Evolutionary conservation across 345 rosid genomes (phyloP), one percentile per base, ranked within the genome.

Genomic region (Nephelium lappaceum): DNA sequence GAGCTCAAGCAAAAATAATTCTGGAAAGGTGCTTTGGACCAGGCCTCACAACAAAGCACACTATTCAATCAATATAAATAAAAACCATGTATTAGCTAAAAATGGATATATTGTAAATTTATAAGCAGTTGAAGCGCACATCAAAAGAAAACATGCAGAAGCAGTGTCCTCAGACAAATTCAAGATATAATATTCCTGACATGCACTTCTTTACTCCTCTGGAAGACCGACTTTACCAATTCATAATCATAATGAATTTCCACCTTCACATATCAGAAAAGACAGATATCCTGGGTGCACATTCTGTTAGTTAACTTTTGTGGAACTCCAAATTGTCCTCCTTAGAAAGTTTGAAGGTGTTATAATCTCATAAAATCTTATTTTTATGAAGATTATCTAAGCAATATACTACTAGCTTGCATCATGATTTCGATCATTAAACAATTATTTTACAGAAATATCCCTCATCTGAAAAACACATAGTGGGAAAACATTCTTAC

Each of bases 401-500:
- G 31, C 27, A 41, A 24, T 62, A n/a, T 19, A 72, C 51, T 36
- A 36, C 77, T 31, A 18, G 61, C 10, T 23, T n/a, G 18, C 23
- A 47, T 43, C 62, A 69, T 24, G 65, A 72, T 65, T 72, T 49
- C 10, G 16, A 21, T 24, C 7, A 36, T 76, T 76, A 27, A 55
- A 53, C 38, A 55, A 12, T 10, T 21, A 19, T 16, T 43, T 6
- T 19, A 12, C 47, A 25, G 5, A 21, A 39, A 47, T 71, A 74
- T n/a, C 12, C 42, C 0, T 2, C 49, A 53, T 72, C 64, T 72
- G 21, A 21, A 58, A 58, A 8, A 42, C 27, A 68, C 61, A 45
- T 43, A 43, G 71, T 64, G 45, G 63, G 65, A 18, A 43, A 21
- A 31, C 61, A 49, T 69, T 39, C 72, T 51, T 75, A 93, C 97